These are phyloP conservation scores for Cymbopogon citratus DNA, from an alignment of 176 grass and related monocot species.

Conservation along the genomic window DNA sequence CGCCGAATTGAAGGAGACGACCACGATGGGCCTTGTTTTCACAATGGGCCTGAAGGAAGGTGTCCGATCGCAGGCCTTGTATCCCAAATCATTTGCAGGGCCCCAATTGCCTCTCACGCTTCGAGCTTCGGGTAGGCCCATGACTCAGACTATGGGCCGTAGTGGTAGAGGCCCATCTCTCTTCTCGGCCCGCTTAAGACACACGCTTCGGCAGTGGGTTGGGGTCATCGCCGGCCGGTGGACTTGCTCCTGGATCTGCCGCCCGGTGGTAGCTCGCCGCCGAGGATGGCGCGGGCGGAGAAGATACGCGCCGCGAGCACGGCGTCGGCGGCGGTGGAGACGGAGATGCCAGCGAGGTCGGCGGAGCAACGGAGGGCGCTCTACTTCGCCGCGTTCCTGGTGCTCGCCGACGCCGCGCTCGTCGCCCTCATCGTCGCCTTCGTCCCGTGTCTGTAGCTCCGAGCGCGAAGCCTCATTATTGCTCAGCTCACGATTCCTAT, in stretches of 20 bases:
- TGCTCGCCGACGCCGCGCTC: conserved; percentile 71
- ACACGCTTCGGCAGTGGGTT: not conserved
- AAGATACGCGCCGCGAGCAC: not conserved
- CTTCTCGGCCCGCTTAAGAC: not conserved
- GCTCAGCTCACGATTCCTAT: no score
- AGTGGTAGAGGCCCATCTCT: not conserved
- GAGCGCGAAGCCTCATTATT: not conserved
- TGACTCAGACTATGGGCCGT: not conserved
- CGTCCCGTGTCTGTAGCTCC: conserved; percentile 54
- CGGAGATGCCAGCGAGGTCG: not conserved
- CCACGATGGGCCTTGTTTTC: conserved; percentile 5
- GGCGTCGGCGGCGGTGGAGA: not conserved
- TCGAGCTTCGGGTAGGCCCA: not conserved
- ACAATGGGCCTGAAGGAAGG: not conserved
- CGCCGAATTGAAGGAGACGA: not conserved
- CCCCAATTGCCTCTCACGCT: not conserved
- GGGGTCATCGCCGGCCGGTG: not conserved
- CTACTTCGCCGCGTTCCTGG: conserved; percentile 45
- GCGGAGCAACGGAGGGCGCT: not conserved
- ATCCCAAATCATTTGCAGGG: not conserved
- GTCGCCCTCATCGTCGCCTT: conserved; percentile 67
- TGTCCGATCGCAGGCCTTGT: not conserved
- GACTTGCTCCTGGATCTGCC: conserved; percentile 23
- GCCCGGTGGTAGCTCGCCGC: not conserved
- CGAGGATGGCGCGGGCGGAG: conserved; percentile 29